Evolutionary conservation across 1,139 yeast genomes (phyloP), one percentile per base, ranked within the genome.

Genomic region (Ogataea hybrid): DNA sequence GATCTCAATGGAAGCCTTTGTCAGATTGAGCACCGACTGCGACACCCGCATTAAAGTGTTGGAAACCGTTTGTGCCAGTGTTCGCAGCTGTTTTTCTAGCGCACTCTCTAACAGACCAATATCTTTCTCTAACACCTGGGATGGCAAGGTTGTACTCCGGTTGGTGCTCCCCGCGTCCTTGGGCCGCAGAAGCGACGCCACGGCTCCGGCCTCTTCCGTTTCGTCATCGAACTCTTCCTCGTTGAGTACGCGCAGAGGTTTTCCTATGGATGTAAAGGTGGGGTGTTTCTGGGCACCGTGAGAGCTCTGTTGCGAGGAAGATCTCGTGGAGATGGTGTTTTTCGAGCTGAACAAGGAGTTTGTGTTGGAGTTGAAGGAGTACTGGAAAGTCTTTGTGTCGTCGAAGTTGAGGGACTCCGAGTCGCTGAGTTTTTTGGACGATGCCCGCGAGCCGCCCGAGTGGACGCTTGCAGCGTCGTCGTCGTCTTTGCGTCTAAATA

Each of bases 1-100:
- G 10, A 75, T 69, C 45, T 70, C 71, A 25, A 81, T 75, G 1
- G 81, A 79, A 0, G 85, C 79, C 28, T 77, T 75, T 0, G 88
- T 78, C 39, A 81, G 69, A 55, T 77, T 81, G 20, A 72, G 60
- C 21, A 72, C 71, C 16, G 81, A 75, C 52, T 77, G 84, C 37
- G 71, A 71, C 43, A 77, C 73, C 56, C 81, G 85, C 50, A 75
- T 75, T 54, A 77, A 63, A 4, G 75, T 64, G 48, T 71, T 78
- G 1, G 73, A 63, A 36, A 81, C 59, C 46, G 78, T 81, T 21
- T 63, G 67, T 9, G 68, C 62, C 30, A 73, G 47, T 2, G 53
- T 46, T 25, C 54, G 57, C 14, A 73, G 44, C 35, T 68, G 70
- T 23, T 53, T 52, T 33, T 61, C 65, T 23, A 70, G 63, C 22